phyloP scores from a whole-genome alignment of 148 eudicot genomes.

The Arbutus unedo region DNA sequence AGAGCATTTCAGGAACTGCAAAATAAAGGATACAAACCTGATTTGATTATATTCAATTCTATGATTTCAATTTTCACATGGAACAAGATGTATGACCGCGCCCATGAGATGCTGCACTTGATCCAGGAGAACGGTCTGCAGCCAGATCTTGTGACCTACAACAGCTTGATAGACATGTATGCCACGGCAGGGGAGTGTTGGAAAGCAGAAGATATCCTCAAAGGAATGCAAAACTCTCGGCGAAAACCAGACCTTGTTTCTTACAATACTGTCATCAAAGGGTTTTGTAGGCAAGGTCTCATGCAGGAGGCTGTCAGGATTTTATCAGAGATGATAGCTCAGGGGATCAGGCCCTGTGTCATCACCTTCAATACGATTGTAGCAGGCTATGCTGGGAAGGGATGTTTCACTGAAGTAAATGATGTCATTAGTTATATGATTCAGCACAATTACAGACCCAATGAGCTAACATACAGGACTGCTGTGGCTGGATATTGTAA shows the following conservation, averaged over 20 bases:
- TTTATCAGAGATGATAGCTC: conserved; percentile 65
- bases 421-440: conserved; percentile 80
- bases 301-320: conserved; percentile 80
- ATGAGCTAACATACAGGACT: conserved; percentile 76
- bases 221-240: conserved; percentile 37
- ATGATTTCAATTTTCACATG: conserved; percentile 79
- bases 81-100: conserved; percentile 68
- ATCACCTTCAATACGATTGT: conserved; percentile 83
- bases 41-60: conserved; percentile 69
- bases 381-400: conserved; percentile 69
- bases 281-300: conserved; percentile 68
- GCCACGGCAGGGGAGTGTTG: conserved; percentile 78
- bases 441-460: conserved; percentile 60
- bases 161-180: conserved; percentile 82
- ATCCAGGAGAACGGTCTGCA: conserved; percentile 55
- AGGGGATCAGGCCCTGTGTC: conserved; percentile 81
- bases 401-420: conserved; percentile 59
- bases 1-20: conserved; percentile 64
- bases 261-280: conserved; percentile 87
- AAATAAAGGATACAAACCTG: conserved; percentile 71
- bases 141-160: conserved; percentile 81
- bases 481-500: conserved; percentile 77
- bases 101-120: conserved; percentile 49
- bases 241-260: conserved; percentile 78
- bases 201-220: conserved; percentile 80